Percentiles rank a stretch among this genome's conserved stretches.
Evolutionary conservation across 2,329 filamentous ascomycete species (phyloP).

Genomic region (Colletotrichum tanaceti): DNA sequence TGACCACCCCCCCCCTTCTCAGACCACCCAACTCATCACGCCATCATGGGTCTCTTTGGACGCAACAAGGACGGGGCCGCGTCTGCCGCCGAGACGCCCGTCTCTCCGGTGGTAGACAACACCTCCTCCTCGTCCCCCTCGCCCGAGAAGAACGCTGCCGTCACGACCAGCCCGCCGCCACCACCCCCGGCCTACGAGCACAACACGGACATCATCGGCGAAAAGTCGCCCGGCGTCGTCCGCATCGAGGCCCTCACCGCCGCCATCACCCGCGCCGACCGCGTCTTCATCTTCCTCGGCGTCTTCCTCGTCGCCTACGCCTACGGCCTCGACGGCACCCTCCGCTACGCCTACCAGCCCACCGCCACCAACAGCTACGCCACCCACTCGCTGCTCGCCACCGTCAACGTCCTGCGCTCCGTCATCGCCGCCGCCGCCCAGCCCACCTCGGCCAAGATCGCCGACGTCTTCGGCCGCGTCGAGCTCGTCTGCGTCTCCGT

Average conservation of each 20-base stretch:
- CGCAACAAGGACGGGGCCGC: constrained; percentile 23
- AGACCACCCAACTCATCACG: background rate
- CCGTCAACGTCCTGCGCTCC: constrained; percentile 67
- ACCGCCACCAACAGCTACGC: constrained; percentile 62
- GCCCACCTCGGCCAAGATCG: constrained; percentile 69
- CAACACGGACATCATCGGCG: constrained; percentile 42
- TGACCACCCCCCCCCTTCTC: background rate
- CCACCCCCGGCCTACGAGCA: constrained; percentile 4
- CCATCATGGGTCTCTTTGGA: constrained; percentile 19
- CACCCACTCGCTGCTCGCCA: constrained; percentile 66
- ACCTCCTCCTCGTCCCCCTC: too few relatives aligned
- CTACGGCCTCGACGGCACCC: constrained; percentile 70
- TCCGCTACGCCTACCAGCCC: constrained; percentile 68
- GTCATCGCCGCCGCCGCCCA: constrained; percentile 70
- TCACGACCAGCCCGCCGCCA: background rate
- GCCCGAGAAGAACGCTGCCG: constrained; percentile 19
- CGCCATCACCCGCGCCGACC: constrained; percentile 64
- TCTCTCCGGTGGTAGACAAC: background rate
- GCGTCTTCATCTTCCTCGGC: constrained; percentile 67
- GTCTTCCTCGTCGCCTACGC: constrained; percentile 73
- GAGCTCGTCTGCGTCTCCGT: constrained; percentile 68
- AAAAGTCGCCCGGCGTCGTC: constrained; percentile 64
- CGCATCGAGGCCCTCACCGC: constrained; percentile 68
- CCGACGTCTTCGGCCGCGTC: constrained; percentile 72
- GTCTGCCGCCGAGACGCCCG: constrained; percentile 10